phyloP scores from a whole-genome alignment of 345 rosid genomes.

The Aquilaria malaccensis region DNA sequence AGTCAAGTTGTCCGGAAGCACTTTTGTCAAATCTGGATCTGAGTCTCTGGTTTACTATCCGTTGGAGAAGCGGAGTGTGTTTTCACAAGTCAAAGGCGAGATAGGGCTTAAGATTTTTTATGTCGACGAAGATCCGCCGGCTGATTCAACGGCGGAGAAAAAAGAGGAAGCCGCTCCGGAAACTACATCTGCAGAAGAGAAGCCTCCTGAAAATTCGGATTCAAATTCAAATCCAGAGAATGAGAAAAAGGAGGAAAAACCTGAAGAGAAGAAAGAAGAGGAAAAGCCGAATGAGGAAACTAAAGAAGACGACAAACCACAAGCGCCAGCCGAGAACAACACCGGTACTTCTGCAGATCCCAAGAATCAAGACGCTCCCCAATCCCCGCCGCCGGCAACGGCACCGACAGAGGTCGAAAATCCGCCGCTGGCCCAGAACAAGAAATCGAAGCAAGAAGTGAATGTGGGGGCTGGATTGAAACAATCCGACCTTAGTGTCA shows the following conservation, averaged over 20 bases:
- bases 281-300: constrained; percentile 29
- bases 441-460: constrained; percentile 28
- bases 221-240: constrained; percentile 16
- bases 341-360: constrained; percentile 10
- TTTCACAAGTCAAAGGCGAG: constrained; percentile 85
- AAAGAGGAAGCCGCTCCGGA: constrained; percentile 19
- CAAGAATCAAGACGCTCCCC: constrained; percentile 17
- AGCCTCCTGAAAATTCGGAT: constrained; percentile 26
- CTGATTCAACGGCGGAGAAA: constrained; percentile 25
- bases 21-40: constrained; percentile 46
- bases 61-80: constrained; percentile 83
- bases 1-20: constrained; percentile 58
- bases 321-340: constrained; percentile 19
- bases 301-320: constrained; percentile 30
- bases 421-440: constrained; percentile 42
- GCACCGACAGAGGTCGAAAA: constrained; percentile 30
- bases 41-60: constrained; percentile 73
- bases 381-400: constrained; percentile 13
- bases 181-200: constrained; percentile 27
- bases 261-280: constrained; percentile 28
- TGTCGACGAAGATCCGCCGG: constrained; percentile 45
- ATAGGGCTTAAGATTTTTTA: constrained; percentile 67
- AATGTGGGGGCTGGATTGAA: constrained; percentile 20
- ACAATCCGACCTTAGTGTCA: constrained; percentile 29
- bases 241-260: constrained; percentile 30